Evolutionary conservation across 805 yeast species (phyloP).

Genomic region (Candida suzukii): DNA sequence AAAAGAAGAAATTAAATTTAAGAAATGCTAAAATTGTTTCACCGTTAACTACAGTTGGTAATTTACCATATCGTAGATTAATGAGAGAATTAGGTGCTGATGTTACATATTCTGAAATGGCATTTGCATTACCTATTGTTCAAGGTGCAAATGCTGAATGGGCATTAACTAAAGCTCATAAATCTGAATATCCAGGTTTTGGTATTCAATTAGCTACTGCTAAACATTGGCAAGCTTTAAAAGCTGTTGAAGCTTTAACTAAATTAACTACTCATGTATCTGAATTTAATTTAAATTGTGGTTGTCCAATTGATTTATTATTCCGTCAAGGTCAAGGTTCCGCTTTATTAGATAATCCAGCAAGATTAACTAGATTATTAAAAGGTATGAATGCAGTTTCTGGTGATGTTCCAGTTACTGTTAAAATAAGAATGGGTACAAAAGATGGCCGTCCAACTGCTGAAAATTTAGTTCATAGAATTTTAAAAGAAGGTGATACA

Average conservation of each 20-base stretch:
- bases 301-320: conserved; percentile 95
- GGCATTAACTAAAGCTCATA: conserved; percentile 93
- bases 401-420: conserved; percentile 88
- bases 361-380: conserved; percentile 67
- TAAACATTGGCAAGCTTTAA: conserved; percentile 89
- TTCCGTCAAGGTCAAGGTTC: conserved; percentile 94
- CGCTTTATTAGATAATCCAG: conserved; percentile 85
- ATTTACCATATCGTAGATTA: conserved; percentile 87
- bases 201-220: conserved; percentile 92
- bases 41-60: conserved; percentile 96
- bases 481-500: conserved; percentile 72
- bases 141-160: conserved; percentile 94
- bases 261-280: conserved; percentile 53
- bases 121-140: conserved; percentile 73
- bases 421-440: conserved; percentile 89
- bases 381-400: conserved; percentile 85
- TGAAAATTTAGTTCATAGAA: conserved; percentile 59
- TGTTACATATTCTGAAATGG: conserved; percentile 94
- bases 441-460: conserved; percentile 85
- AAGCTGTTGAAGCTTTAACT: conserved; percentile 77
- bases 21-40: conserved; percentile 78
- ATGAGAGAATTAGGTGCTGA: conserved; percentile 91
- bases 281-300: conserved; percentile 89
- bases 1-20: conserved; percentile 70
- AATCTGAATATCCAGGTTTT: conserved; percentile 74